phyloP scores from a whole-genome alignment of 768 basidiomycete genomes.

The Rhodotorula toruloides region DNA sequence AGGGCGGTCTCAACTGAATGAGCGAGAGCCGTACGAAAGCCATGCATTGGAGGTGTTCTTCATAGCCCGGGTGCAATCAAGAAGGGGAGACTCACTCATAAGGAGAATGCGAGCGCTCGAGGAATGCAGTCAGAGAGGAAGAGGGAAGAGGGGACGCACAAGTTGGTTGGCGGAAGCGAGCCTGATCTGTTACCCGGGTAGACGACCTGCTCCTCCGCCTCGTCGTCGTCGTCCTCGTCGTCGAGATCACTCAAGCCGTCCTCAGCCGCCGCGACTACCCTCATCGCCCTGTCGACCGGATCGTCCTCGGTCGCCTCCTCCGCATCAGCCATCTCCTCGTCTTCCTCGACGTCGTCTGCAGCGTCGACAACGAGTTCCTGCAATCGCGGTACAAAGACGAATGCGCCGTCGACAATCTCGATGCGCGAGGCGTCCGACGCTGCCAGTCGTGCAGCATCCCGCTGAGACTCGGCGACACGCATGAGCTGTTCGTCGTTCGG shows the following conservation, averaged over 20 bases:
- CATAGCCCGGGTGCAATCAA: not conserved
- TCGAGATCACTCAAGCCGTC: conserved; percentile 52
- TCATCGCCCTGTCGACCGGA: conserved; percentile 58
- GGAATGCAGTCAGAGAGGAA: not conserved
- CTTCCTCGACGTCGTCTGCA: conserved; percentile 41
- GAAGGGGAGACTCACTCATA: too few species aligned
- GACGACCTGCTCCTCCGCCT: conserved; percentile 67
- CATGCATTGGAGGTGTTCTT: not conserved
- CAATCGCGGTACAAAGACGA: conserved; percentile 25
- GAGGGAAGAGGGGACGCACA: not conserved
- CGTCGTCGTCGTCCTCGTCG: conserved; percentile 60
- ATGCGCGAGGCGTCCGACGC: conserved; percentile 45
- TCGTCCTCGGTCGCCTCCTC: conserved; percentile 73
- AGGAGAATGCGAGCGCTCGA: not conserved
- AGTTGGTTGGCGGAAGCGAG: not conserved
- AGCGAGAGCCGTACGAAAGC: too few species aligned
- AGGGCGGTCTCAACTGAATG: too few species aligned
- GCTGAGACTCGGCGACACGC: conserved; percentile 78
- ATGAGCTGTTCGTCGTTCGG: conserved; percentile 95
- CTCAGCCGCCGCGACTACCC: conserved; percentile 57
- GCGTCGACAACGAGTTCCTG: conserved; percentile 6
- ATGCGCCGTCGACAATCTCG: conserved; percentile 21
- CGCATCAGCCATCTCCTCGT: conserved; percentile 54
- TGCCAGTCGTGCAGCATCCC: conserved; percentile 62
- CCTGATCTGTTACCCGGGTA: conserved; percentile 44